A percentile compares a stretch with the other conserved stretches of the same genome.
phyloP scores from a whole-genome alignment of 805 yeast genomes.

The Candida piceae region DNA sequence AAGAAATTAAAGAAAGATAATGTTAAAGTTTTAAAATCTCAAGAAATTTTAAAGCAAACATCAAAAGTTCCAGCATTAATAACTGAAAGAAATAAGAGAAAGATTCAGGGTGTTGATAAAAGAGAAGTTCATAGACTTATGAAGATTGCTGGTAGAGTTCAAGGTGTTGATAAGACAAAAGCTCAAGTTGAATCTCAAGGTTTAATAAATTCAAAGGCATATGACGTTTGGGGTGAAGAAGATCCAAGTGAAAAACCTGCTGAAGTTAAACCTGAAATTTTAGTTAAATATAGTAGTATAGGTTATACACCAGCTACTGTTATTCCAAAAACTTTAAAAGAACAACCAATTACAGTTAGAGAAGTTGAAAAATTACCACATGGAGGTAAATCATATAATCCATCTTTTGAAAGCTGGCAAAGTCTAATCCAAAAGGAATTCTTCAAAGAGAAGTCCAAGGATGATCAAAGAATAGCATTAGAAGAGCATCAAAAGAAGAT shows the following conservation, averaged over 20 bases:
- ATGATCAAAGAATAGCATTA: conserved; percentile 55
- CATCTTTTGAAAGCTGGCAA: conserved; percentile 81
- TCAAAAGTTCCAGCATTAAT: conserved; percentile 72
- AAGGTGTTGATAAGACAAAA: conserved; percentile 46
- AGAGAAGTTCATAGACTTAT: conserved; percentile 61
- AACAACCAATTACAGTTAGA: conserved; percentile 49
- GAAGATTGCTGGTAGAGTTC: conserved; percentile 70
- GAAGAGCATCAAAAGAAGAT: conserved; percentile 62
- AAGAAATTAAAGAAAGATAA: conserved; percentile 36
- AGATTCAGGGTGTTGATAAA: conserved; percentile 57
- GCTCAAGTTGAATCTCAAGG: conserved; percentile 65
- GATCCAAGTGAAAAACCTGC: conserved; percentile 11
- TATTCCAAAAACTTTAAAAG: conserved; percentile 50
- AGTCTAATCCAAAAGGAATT: conserved; percentile 62
- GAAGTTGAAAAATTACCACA: conserved; percentile 54
- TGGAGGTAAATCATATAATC: conserved; percentile 92
- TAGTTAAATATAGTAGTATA: conserved; percentile 25
- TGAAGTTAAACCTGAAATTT: conserved; percentile 33
- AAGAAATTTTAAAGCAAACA: conserved; percentile 64
- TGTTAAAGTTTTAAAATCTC: conserved; percentile 32
- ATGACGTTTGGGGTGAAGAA: conserved; percentile 69
- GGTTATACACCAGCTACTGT: conserved; percentile 49
- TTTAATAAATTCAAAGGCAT: conserved; percentile 40
- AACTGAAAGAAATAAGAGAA: conserved; percentile 34
- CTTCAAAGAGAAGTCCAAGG: conserved; percentile 58